These are phyloP conservation scores for Plenodomus lindquistii DNA, from an alignment of 2,329 filamentous ascomycete species.

Conservation along the genomic window DNA sequence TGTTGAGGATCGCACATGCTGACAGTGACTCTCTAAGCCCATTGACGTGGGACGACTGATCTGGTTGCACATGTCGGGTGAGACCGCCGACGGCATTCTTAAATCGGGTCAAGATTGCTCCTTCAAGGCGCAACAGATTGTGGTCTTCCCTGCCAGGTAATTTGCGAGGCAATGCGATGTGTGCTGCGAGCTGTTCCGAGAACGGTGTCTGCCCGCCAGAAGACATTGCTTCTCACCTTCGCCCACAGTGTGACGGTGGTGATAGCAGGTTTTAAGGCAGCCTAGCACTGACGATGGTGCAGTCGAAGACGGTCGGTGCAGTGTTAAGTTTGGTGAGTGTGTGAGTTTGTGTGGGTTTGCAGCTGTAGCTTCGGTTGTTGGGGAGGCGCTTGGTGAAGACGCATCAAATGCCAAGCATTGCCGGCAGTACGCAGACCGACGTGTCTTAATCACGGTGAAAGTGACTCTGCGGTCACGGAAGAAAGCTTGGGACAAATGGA, in stretches of 20 bases:
- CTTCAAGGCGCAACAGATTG: slow-evolving; percentile 30
- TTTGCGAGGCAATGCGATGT: slow-evolving; percentile 45
- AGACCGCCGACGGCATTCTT: slow-evolving; percentile 25
- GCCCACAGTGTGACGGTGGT: slow-evolving; percentile 4
- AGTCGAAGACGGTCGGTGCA: not conserved
- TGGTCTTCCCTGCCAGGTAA: slow-evolving; percentile 43
- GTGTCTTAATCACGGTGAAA: not conserved
- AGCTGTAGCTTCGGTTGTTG: not conserved
- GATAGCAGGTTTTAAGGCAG: not conserved
- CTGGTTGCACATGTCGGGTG: slow-evolving; percentile 8
- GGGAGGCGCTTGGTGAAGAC: not conserved
- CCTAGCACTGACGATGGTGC: not conserved
- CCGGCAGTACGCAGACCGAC: no score
- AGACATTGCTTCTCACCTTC: slow-evolving; percentile 19
- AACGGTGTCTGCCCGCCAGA: slow-evolving; percentile 9
- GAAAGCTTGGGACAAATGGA: not conserved
- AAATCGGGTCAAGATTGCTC: slow-evolving; percentile 35
- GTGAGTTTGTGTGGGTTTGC: no score
- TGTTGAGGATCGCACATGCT: slow-evolving; percentile 24
- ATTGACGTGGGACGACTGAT: slow-evolving; percentile 15
- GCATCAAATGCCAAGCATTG: not conserved
- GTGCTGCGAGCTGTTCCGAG: slow-evolving; percentile 38
- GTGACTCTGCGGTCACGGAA: not conserved
- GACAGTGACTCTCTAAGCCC: slow-evolving; percentile 17
- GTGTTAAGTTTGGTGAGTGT: no score